Evolutionary conservation across 2,329 filamentous ascomycete genomes (phyloP), one percentile per base, ranked within the genome.

Genomic region (Trichothecium roseum): DNA sequence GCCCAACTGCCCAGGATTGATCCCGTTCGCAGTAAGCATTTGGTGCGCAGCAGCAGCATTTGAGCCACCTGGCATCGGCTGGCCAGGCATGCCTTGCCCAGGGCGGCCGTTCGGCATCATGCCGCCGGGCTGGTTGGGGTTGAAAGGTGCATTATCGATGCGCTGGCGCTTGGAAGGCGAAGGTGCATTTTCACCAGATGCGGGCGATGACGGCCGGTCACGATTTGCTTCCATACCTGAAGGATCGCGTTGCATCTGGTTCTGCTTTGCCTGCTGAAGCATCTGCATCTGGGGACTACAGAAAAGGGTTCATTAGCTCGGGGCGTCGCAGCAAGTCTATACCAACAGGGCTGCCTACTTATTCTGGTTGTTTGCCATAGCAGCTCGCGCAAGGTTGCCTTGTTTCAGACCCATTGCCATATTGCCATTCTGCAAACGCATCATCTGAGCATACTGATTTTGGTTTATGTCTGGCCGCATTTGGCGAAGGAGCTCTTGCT

Each of bases 141-240:
- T 84, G 60, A 85, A 86, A 8, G 71, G 70, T 24, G 70, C 69
- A 49, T 76, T 74, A 51, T 81, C 78, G 41, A 94, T 73, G 38
- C 88, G 83, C 39, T 80, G 84, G 51, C 88, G 76, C 66, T 96
- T 96, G 43, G 84, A 89, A 2, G 89, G 89, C 22, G 89, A 96
- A 4, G 87, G 86, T 18, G 85, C 87, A 51, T 91, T 91, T 36
- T 95, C 88, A 37, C 78, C 80, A 27, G 81, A 81, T 34, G 79
- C 78, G 7, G 89, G 89, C 24, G 89, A 94, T 39, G 81, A 78
- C 18, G 86, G 81, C 40, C 87, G 77, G 43, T 81, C 78, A 40
- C 82, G 83, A 59, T 81, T 85, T 57, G 82, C 81, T 49, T 94
- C 86, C 74, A 91, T 86, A 42, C 81, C 79, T 13, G 85, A 89